These are phyloP conservation scores for Bruguiera parviflora DNA, from an alignment of 345 rosid species.

Conservation along the genomic window DNA sequence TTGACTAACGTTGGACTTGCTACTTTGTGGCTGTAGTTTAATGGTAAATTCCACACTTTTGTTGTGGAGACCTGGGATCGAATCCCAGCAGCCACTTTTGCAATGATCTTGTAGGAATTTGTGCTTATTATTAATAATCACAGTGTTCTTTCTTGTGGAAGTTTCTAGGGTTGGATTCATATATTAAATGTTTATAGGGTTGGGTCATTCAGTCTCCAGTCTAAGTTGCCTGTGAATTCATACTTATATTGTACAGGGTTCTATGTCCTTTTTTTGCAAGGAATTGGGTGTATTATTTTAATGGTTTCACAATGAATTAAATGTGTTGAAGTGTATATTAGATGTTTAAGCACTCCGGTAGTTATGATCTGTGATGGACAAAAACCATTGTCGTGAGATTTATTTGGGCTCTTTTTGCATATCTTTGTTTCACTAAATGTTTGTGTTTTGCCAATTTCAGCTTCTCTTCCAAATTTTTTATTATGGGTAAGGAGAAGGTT, in stretches of 20 bases:
- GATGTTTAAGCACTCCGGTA: too few species aligned
- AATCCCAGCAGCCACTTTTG: neutral
- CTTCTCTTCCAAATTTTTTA: slow-evolving; percentile 13
- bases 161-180: too few species aligned
- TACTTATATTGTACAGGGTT: too few species aligned
- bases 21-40: slow-evolving; percentile 19
- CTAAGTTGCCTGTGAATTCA: too few species aligned
- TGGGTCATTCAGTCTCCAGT: too few species aligned
- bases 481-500: slow-evolving; percentile 24
- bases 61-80: slow-evolving; percentile 8
- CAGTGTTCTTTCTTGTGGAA: neutral
- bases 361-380: too few species aligned
- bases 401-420: neutral
- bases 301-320: too few species aligned
- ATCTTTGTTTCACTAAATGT: neutral
- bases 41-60: slow-evolving; percentile 22
- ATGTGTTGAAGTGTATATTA: too few species aligned
- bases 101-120: neutral
- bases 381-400: neutral
- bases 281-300: too few species aligned
- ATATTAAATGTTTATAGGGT: too few species aligned
- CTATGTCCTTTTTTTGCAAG: too few species aligned
- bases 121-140: neutral
- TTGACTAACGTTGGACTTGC: too few species aligned
- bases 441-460: neutral